These are phyloP conservation scores for Phaseolus coccineus DNA, from an alignment of 331 rosid species.

Conservation along the genomic window DNA sequence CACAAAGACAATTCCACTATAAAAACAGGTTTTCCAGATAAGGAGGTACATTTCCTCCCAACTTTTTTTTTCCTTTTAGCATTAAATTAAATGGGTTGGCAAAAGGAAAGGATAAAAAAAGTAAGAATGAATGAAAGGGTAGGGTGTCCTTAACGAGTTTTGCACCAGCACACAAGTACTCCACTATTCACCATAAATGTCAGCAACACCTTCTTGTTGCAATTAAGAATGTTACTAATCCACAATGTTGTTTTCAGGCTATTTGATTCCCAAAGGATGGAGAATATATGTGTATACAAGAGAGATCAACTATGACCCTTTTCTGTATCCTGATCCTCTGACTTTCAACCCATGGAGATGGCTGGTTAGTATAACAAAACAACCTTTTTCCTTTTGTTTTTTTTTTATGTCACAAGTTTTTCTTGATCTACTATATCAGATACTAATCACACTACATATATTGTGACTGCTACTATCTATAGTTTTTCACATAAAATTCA, in stretches of 20 bases:
- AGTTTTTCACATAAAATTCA: no score
- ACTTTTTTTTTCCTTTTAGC: conserved; percentile 26
- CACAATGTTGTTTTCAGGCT: conserved; percentile 61
- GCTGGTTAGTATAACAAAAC: conserved; percentile 65
- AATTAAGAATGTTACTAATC: conserved; percentile 24
- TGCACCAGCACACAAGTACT: not conserved
- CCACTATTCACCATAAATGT: conserved; percentile 16
- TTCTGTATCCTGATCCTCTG: conserved; percentile 82
- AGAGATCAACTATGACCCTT: conserved; percentile 81
- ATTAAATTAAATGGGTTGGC: conserved; percentile 35
- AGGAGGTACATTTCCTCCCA: conserved; percentile 30
- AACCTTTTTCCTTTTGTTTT: not conserved
- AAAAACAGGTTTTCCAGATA: conserved; percentile 46
- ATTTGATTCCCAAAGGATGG: conserved; percentile 93
- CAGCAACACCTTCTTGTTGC: conserved; percentile 20
- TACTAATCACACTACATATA: no score
- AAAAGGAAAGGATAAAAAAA: conserved; percentile 3
- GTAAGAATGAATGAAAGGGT: not conserved
- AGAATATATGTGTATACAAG: conserved; percentile 94
- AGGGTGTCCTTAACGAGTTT: conserved; percentile 6
- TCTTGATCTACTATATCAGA: no score
- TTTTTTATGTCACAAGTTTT: not conserved
- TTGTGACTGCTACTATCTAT: no score
- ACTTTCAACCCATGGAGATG: conserved; percentile 97
- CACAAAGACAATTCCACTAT: conserved; percentile 48